Evolutionary conservation across 2,329 filamentous ascomycete species (phyloP).

Genomic region (Penicillium italicum): DNA sequence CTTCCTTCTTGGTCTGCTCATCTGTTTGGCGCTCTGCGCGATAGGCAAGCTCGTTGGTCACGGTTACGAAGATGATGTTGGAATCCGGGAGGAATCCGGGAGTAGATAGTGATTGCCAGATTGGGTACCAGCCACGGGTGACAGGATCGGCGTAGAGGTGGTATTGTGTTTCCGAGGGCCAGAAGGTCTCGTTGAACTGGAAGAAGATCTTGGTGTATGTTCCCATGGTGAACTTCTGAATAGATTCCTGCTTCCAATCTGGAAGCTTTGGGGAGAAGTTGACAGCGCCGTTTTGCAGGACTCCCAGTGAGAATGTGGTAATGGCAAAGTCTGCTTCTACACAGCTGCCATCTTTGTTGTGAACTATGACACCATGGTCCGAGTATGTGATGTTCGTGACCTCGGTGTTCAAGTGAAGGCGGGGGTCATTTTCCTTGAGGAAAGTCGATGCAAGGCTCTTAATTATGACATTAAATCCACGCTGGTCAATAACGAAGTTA

Average conservation of each 20-base stretch:
- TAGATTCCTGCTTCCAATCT: slow-evolving; percentile 61
- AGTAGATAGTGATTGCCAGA: slow-evolving; percentile 62
- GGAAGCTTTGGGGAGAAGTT: slow-evolving; percentile 59
- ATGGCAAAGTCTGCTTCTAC: slow-evolving; percentile 61
- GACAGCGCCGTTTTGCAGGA: slow-evolving; percentile 61
- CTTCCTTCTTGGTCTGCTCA: slow-evolving; percentile 55
- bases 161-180: slow-evolving; percentile 55
- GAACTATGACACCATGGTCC: slow-evolving; percentile 51
- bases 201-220: slow-evolving; percentile 72
- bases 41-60: slow-evolving; percentile 56
- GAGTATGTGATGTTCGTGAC: slow-evolving; percentile 56
- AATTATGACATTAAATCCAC: slow-evolving; percentile 60
- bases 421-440: slow-evolving; percentile 52
- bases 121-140: slow-evolving; percentile 53
- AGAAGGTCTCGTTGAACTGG: slow-evolving; percentile 66
- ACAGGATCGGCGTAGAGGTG: slow-evolving; percentile 52
- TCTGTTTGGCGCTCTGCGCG: slow-evolving; percentile 58
- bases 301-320: slow-evolving; percentile 65
- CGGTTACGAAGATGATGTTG: slow-evolving; percentile 64
- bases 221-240: slow-evolving; percentile 64
- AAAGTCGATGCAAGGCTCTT: slow-evolving; percentile 57
- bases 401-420: slow-evolving; percentile 57
- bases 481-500: slow-evolving; percentile 59
- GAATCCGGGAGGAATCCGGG: slow-evolving; percentile 58
- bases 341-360: slow-evolving; percentile 54